These are phyloP conservation scores for Aspergillus glaucus DNA, from an alignment of 2,329 filamentous ascomycete species.

Conservation along the genomic window DNA sequence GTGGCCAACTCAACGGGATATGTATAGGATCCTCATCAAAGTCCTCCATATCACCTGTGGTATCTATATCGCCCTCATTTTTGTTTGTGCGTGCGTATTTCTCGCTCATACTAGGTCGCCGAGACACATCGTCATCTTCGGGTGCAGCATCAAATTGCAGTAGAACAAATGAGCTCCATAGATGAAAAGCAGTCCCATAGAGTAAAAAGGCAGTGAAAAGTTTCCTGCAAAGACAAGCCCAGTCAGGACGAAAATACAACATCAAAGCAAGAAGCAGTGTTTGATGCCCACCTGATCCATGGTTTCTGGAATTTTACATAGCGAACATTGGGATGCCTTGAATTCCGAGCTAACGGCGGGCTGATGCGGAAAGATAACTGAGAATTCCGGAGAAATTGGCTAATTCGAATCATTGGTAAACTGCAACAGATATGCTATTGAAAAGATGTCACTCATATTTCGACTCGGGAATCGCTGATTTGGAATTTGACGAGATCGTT, in stretches of 20 bases:
- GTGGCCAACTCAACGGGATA: conserved; percentile 55
- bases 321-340: conserved; percentile 18
- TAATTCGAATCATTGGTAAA: conserved; percentile 29
- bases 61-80: not conserved
- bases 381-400: conserved; percentile 20
- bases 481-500: not conserved
- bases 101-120: conserved; percentile 5
- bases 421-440: conserved; percentile 5
- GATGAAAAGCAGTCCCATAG: conserved; percentile 27
- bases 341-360: conserved; percentile 13
- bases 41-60: conserved; percentile 5
- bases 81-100: not conserved
- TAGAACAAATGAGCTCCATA: conserved; percentile 28
- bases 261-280: not conserved
- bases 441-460: conserved; percentile 6
- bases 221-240: conserved; percentile 13
- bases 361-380: conserved; percentile 17
- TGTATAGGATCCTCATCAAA: conserved; percentile 46
- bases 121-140: conserved; percentile 13
- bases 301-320: conserved; percentile 30
- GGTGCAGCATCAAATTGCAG: conserved; percentile 22
- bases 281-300: conserved; percentile 26
- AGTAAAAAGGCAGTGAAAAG: conserved; percentile 24
- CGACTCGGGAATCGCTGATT: not conserved
- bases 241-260: not conserved